Evolutionary conservation across 768 basidiomycete species (phyloP).

Genomic region (Boletus rubropictus): DNA sequence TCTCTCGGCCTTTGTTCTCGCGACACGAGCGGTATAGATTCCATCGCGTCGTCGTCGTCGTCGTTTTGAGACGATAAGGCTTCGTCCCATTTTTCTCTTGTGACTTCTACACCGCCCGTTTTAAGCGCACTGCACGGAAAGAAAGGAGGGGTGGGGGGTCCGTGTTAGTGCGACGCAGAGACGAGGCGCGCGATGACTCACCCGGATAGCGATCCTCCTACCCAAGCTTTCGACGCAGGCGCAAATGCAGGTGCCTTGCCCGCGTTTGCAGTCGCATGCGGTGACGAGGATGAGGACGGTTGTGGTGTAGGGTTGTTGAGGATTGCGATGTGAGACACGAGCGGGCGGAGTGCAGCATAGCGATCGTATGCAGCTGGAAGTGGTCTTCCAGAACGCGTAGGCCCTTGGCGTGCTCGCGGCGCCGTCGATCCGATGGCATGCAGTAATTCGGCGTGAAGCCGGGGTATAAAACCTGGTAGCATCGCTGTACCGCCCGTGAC

Average conservation of each 20-base stretch:
- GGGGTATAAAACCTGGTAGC: constrained; percentile 88
- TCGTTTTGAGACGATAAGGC: constrained; percentile 39
- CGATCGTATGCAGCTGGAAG: constrained; percentile 59
- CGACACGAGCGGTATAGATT: constrained; percentile 5
- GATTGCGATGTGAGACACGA: constrained; percentile 71
- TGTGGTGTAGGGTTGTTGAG: constrained; percentile 77
- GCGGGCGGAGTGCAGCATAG: constrained; percentile 65
- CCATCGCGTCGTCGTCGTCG: constrained; percentile 39
- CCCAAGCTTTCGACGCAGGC: constrained; percentile 79
- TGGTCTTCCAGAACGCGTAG: constrained; percentile 34
- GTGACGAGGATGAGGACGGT: constrained; percentile 37
- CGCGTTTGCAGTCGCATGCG: constrained; percentile 53
- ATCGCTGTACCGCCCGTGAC: constrained; percentile 86
- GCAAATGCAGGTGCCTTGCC: constrained; percentile 87
- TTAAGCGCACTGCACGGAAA: constrained; percentile 60
- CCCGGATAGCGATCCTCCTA: constrained; percentile 92
- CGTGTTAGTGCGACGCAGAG: background rate
- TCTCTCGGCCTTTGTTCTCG: constrained; percentile 32
- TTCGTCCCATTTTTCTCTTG: constrained; percentile 85
- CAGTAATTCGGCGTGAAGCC: constrained; percentile 75
- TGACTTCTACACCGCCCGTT: constrained; percentile 76
- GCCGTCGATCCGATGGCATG: constrained; percentile 47
- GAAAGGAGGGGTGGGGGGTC: no score
- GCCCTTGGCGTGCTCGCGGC: constrained; percentile 28
- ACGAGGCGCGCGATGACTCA: constrained; percentile 34